These are phyloP conservation scores for Globisporangium uncinulatum DNA, from an alignment of 352 stramenopile species.

Conservation along the genomic window DNA sequence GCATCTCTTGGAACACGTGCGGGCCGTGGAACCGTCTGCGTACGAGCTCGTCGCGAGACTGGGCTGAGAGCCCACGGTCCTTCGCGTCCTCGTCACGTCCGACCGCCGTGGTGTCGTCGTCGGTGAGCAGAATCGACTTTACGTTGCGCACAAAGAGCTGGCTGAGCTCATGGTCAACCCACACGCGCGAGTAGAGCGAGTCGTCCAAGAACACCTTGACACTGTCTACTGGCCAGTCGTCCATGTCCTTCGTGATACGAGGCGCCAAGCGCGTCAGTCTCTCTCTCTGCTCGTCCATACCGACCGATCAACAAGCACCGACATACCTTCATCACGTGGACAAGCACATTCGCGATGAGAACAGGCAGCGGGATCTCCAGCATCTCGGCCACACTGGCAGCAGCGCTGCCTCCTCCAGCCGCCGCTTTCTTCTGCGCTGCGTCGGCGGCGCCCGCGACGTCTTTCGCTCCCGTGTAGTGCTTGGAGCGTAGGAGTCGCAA, in stretches of 20 bases:
- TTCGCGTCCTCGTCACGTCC: neutral
- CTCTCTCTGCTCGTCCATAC: neutral
- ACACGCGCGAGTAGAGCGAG: slow-evolving; percentile 70
- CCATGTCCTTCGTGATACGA: slow-evolving; percentile 21
- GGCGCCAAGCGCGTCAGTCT: neutral
- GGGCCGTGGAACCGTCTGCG: slow-evolving; percentile 36
- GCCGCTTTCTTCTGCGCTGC: slow-evolving; percentile 20
- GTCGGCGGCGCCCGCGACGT: slow-evolving; percentile 10
- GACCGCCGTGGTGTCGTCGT: slow-evolving; percentile 5
- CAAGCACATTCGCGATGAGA: slow-evolving; percentile 63
- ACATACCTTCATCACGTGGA: slow-evolving; percentile 57
- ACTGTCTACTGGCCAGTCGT: slow-evolving; percentile 71
- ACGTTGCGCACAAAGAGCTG: slow-evolving; percentile 72
- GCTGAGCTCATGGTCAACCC: slow-evolving; percentile 83
- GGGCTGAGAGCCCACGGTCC: slow-evolving; percentile 6
- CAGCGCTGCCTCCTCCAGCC: too few species aligned
- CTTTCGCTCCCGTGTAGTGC: slow-evolving; percentile 57
- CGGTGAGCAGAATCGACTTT: slow-evolving; percentile 50
- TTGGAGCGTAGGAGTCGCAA: slow-evolving; percentile 75
- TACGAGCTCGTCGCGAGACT: slow-evolving; percentile 22
- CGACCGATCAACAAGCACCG: neutral
- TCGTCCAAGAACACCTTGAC: slow-evolving; percentile 87
- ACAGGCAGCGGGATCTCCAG: slow-evolving; percentile 62
- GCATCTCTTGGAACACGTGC: slow-evolving; percentile 41
- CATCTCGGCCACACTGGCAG: slow-evolving; percentile 21